phyloP scores from a whole-genome alignment of 768 basidiomycete genomes.

The Pisolithus orientalis region DNA sequence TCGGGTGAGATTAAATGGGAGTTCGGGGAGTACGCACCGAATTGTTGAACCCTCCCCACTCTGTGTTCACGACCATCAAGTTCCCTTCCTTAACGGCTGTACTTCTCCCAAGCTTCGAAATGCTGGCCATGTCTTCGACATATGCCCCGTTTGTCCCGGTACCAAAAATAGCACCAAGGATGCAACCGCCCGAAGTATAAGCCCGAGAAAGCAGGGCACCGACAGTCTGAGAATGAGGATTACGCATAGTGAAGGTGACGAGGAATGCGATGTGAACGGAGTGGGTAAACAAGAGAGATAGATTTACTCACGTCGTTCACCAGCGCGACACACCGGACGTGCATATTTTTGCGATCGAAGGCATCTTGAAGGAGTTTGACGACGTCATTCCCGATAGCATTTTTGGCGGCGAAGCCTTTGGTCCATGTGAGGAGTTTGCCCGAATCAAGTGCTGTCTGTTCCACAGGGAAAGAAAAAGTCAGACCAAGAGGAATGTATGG shows the following conservation, averaged over 20 bases:
- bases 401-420: constrained; percentile 91
- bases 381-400: constrained; percentile 84
- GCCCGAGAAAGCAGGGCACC: constrained; percentile 90
- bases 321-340: constrained; percentile 85
- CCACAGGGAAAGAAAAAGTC: constrained; percentile 97
- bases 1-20: neutral
- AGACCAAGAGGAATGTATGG: constrained; percentile 70
- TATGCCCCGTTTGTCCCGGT: constrained; percentile 99
- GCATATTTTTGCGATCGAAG: constrained; percentile 86
- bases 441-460: constrained; percentile 87
- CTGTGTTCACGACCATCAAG: constrained; percentile 92
- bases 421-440: constrained; percentile 94
- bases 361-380: constrained; percentile 88
- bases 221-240: constrained; percentile 60
- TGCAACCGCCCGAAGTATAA: constrained; percentile 88
- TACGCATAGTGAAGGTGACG: neutral
- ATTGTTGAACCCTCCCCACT: constrained; percentile 99
- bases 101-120: constrained; percentile 73
- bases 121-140: constrained; percentile 79
- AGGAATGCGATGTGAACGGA: neutral
- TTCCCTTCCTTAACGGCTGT: constrained; percentile 56
- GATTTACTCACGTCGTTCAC: constrained; percentile 78
- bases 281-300: neutral
- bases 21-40: constrained; percentile 44
- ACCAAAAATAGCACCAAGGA: constrained; percentile 90